Conservation (phyloP, 2,329 filamentous ascomycete genomes). For the Colletotrichum lindemuthianum region DNA sequence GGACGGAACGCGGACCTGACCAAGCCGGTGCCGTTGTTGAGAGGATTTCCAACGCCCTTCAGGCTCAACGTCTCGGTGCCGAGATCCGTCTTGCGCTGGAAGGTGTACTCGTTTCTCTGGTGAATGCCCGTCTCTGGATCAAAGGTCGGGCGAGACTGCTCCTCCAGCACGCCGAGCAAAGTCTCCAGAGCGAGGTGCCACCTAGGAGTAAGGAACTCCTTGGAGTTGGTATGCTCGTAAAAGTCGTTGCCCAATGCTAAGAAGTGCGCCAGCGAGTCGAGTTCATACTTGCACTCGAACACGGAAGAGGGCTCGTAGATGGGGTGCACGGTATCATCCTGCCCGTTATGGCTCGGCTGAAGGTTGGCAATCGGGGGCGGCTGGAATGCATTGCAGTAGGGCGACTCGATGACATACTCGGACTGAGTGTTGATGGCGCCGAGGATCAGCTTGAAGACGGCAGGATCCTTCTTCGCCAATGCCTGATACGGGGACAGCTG, state of each 20-base stretch:
- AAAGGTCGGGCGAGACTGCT: conserved; percentile 86
- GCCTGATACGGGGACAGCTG: conserved; percentile 91
- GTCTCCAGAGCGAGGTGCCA: conserved; percentile 84
- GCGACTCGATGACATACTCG: conserved; percentile 92
- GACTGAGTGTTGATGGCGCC: conserved; percentile 97
- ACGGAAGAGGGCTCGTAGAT: conserved; percentile 85
- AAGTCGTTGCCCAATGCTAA: conserved; percentile 88
- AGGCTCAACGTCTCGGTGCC: conserved; percentile 93
- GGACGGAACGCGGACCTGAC: conserved; percentile 93
- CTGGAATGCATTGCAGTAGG: conserved; percentile 99
- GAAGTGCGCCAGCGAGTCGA: conserved; percentile 95
- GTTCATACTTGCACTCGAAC: conserved; percentile 99
- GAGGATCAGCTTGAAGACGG: conserved; percentile 81
- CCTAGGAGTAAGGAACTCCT: conserved; percentile 78
- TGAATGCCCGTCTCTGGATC: conserved; percentile 72
- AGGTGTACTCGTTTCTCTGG: conserved; percentile 83
- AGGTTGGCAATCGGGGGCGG: conserved; percentile 87
- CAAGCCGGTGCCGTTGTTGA: conserved; percentile 85
- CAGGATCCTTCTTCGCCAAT: conserved; percentile 82
- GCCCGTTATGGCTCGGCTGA: conserved; percentile 76
- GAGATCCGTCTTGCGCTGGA: conserved; percentile 80
- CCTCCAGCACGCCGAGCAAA: conserved; percentile 76
- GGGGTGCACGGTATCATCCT: conserved; percentile 87
- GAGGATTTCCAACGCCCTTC: conserved; percentile 86
- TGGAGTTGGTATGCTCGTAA: conserved; percentile 80